A percentile compares a stretch with the other conserved stretches of the same genome.
phyloP scores from a whole-genome alignment of 495 filamentous ascomycete species.

The Astrocystis sublimbata region DNA sequence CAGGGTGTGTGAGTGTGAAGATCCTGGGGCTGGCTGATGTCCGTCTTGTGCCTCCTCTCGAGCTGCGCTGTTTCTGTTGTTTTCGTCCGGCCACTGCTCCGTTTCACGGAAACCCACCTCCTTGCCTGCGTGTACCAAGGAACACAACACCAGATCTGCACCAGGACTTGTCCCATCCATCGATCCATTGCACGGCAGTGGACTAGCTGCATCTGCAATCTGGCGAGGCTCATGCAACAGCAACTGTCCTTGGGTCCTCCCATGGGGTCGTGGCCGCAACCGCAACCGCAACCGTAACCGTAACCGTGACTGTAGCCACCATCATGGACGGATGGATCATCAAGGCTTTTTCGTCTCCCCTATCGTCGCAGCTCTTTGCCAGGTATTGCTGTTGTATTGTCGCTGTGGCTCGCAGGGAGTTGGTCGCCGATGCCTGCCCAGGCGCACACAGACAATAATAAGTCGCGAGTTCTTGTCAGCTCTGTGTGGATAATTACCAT shows the following conservation, averaged over 20 bases:
- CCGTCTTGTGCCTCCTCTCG: background rate
- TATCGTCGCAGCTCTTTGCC: background rate
- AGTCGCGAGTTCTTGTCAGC: slow-evolving; percentile 3
- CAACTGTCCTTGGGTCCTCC: slow-evolving; percentile 1
- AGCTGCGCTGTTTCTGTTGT: background rate
- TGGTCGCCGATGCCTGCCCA: background rate
- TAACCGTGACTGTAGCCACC: background rate
- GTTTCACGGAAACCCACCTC: slow-evolving; percentile 16
- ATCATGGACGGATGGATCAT: no score
- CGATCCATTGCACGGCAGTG: slow-evolving; percentile 14
- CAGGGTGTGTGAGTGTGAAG: background rate
- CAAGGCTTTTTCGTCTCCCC: background rate
- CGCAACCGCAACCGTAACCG: background rate
- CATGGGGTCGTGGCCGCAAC: background rate
- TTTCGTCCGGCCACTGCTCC: background rate
- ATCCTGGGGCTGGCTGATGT: slow-evolving; percentile 2
- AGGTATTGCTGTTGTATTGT: background rate
- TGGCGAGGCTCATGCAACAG: slow-evolving; percentile 11
- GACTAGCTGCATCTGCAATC: slow-evolving; percentile 19
- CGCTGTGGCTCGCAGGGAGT: background rate
- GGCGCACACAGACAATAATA: background rate
- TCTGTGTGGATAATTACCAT: slow-evolving; percentile 13
- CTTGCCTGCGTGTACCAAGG: slow-evolving; percentile 6
- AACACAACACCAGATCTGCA: slow-evolving; percentile 18
- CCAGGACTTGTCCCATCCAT: slow-evolving; percentile 12